Base-by-base conservation (phyloP, 1,284 basidiomycete genomes). In the Tremellales sp. region DNA sequence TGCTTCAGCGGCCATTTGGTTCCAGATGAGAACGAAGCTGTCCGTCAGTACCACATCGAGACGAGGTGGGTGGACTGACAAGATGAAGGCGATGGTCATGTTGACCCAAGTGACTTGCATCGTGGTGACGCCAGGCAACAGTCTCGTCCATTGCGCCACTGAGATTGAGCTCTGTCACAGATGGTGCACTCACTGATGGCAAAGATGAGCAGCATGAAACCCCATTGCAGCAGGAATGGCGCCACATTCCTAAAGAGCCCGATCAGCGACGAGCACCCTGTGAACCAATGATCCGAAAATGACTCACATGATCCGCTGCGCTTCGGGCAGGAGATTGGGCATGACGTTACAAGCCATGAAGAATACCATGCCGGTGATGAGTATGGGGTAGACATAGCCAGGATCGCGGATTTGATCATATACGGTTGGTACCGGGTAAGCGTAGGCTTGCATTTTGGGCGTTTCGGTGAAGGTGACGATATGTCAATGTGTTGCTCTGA, bases 101-200 rank as follows among this genome's bases (percentile, higher is more conserved):
- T 66, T 64, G 19, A 68, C 64, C 36, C 64, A 68, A 4, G 66
- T 68, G 35, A 68, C 48, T 26, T 68, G 64, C 11, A 68, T 37
- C 19, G 46, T 42, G 3, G 64, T 59, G 1, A 65, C 63, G 2
- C 64, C 66, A 17, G 64, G 66, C 11, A 68, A 24, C 10, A 63
- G 10, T 4, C 64, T 61, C 12, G 54, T 45, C 61, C 66, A 64
- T 37, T 65, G 60, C 2, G 53, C 54, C 37, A 57, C 62, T 61
- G 25, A 19, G 13, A 15, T n/a, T 36, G 15, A 36, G 33, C 33
- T 15, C 13, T 29, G 15, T 17, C 6, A 4, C 26, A 8, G 13
- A 8, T 17, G 11, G 26, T 60, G 19, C 41, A 25, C 58, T 48
- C 26, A 65, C 64, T 49, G 19, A 68, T 43, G 1, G 66, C 59